Evolutionary conservation across 306 rosid genomes (phyloP), one percentile per base, ranked within the genome.

Genomic region (Vigna trinervia): DNA sequence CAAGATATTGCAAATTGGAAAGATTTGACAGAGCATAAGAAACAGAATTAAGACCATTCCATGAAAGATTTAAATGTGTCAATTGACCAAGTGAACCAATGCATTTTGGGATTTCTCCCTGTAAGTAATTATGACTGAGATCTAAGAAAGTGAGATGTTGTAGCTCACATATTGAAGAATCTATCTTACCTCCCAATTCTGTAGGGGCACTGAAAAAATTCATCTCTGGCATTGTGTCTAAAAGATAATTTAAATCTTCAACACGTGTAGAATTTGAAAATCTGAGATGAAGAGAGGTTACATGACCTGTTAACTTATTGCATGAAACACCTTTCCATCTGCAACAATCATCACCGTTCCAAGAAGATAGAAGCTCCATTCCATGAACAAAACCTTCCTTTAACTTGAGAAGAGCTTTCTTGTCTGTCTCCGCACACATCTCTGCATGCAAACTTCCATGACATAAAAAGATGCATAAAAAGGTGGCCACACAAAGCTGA

Each of bases 71-170:
- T 56, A 83, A 43, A n/a, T 68, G 62, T 26, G 8, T 58, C 6
- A 83, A 14, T 0, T 68, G 43, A 32, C 9, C n/a, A 8, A 83
- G 84, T 43, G 84, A 83, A 11, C 78, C 87, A 7, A 79, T 70
- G 19, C 87, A 84, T 6, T 54, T 63, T 22, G 84, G 84, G 3
- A 84, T 69, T 3, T 63, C 30, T 32, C 78, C 81, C 23, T 60
- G 6, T 17, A 79, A 26, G 3, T 23, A 0, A 54, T 84, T 53
- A 36, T 0, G 0, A 26, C 12, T 4, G 14, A 75, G 71, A 61
- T 74, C 28, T 34, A 79, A 34, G 48, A 5, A 53, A 52, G 70
- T 79, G 0, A 75, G 64, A 79, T 78, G 65, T 28, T 69, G 12
- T 9, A 83, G 4, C 60, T 78, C 78, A 74, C 83, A 62, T 36